phyloP scores from a whole-genome alignment of 148 eudicot species.

The Limonium bicolor region DNA sequence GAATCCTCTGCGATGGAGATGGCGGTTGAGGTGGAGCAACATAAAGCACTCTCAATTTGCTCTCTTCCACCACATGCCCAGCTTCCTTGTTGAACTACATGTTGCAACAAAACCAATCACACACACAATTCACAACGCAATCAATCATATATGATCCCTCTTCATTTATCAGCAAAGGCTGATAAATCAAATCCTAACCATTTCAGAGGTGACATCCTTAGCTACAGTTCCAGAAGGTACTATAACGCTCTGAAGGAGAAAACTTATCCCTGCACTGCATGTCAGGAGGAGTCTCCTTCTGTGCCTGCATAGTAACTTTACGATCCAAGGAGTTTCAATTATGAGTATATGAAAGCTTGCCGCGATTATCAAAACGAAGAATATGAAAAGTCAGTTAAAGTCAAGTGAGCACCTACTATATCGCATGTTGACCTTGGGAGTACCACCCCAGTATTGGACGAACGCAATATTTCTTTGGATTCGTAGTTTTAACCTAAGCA shows the following conservation, averaged over 20 bases:
- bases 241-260: constrained; percentile 65
- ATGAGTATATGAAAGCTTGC: neutral
- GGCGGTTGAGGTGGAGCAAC: constrained; percentile 63
- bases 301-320: constrained; percentile 88
- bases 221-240: constrained; percentile 23
- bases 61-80: constrained; percentile 70
- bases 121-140: no score
- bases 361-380: neutral
- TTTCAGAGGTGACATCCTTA: constrained; percentile 63
- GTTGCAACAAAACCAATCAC: no score
- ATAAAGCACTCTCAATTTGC: constrained; percentile 67
- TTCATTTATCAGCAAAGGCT: no score
- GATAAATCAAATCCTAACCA: constrained; percentile 40
- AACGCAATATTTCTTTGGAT: constrained; percentile 87
- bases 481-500: constrained; percentile 78
- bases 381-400: neutral
- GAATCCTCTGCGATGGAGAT: constrained; percentile 61
- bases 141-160: no score
- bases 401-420: constrained; percentile 39
- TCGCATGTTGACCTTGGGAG: constrained; percentile 58
- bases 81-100: constrained; percentile 81
- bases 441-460: constrained; percentile 81
- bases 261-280: constrained; percentile 87
- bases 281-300: constrained; percentile 60
- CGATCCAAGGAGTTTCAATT: neutral